These are phyloP conservation scores for Mortierella hygrophila DNA, from an alignment of 192 early-diverging fungal species.

Conservation along the genomic window DNA sequence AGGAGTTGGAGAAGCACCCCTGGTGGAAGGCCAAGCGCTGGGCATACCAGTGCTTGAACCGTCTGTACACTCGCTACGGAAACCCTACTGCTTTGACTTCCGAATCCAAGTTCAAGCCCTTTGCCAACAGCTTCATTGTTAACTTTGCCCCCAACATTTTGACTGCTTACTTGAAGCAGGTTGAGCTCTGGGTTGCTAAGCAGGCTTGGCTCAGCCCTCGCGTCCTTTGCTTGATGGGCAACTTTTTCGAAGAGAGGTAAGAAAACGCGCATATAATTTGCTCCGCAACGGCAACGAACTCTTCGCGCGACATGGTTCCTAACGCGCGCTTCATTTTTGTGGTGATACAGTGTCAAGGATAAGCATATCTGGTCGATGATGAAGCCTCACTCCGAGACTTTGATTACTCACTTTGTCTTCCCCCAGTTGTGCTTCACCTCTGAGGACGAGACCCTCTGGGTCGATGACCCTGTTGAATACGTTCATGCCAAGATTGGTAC, in stretches of 20 bases:
- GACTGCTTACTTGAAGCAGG: constrained; percentile 85
- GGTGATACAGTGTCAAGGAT: constrained; percentile 76
- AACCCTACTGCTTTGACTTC: constrained; percentile 75
- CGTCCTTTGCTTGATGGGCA: constrained; percentile 75
- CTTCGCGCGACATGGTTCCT: neutral
- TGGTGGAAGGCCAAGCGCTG: constrained; percentile 97
- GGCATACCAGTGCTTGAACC: constrained; percentile 91
- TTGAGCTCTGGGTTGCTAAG: constrained; percentile 79
- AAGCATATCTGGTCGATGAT: constrained; percentile 93
- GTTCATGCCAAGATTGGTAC: constrained; percentile 80
- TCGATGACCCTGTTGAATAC: constrained; percentile 93
- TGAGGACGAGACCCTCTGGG: constrained; percentile 91
- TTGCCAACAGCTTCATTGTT: constrained; percentile 87
- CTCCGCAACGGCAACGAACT: neutral
- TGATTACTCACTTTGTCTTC: constrained; percentile 93
- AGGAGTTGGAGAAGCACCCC: constrained; percentile 85
- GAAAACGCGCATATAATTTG: neutral
- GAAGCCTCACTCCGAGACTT: constrained; percentile 83
- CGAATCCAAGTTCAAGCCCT: constrained; percentile 64
- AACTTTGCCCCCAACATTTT: constrained; percentile 94
- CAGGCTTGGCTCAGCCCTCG: constrained; percentile 82
- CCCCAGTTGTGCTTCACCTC: constrained; percentile 91
- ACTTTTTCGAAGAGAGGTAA: constrained; percentile 83
- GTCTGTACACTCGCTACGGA: constrained; percentile 79
- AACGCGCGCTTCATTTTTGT: constrained; percentile 6